A percentile compares a stretch with the other conserved stretches of the same genome.
Evolutionary conservation across 192 early-diverging fungal species (phyloP).

Genomic region (Podila minutissima): DNA sequence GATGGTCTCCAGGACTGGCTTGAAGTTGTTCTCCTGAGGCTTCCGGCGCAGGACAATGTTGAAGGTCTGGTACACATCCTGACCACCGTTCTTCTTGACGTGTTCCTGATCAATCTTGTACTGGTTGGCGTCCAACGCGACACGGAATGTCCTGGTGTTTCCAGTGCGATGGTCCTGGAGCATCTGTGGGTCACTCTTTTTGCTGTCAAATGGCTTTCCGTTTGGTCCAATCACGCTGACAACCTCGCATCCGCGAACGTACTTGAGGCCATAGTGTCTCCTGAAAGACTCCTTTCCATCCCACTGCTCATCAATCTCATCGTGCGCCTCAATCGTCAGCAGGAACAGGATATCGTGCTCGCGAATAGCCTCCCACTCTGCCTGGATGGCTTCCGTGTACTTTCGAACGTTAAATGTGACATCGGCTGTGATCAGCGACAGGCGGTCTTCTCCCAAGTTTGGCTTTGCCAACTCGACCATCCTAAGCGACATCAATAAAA

Average conservation of each 20-base stretch:
- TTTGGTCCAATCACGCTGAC: slow-evolving; percentile 77
- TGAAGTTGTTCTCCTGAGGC: slow-evolving; percentile 94
- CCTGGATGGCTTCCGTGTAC: slow-evolving; percentile 76
- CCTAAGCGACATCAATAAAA: slow-evolving; percentile 13
- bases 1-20: slow-evolving; percentile 89
- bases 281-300: slow-evolving; percentile 64
- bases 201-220: slow-evolving; percentile 61
- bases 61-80: slow-evolving; percentile 82
- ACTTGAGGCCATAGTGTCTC: slow-evolving; percentile 76
- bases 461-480: slow-evolving; percentile 81
- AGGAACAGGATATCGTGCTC: slow-evolving; percentile 93
- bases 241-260: slow-evolving; percentile 90
- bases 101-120: slow-evolving; percentile 73
- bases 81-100: slow-evolving; percentile 55
- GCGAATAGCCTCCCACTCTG: slow-evolving; percentile 90
- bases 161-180: slow-evolving; percentile 54
- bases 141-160: slow-evolving; percentile 71
- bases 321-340: slow-evolving; percentile 70
- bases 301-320: slow-evolving; percentile 52
- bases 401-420: slow-evolving; percentile 72
- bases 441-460: slow-evolving; percentile 74
- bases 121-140: slow-evolving; percentile 89
- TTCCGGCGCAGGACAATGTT: slow-evolving; percentile 91
- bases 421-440: slow-evolving; percentile 84
- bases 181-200: slow-evolving; percentile 48